Conservation (phyloP, 371 early-diverging fungal genomes). For the Mortierella sp. region DNA sequence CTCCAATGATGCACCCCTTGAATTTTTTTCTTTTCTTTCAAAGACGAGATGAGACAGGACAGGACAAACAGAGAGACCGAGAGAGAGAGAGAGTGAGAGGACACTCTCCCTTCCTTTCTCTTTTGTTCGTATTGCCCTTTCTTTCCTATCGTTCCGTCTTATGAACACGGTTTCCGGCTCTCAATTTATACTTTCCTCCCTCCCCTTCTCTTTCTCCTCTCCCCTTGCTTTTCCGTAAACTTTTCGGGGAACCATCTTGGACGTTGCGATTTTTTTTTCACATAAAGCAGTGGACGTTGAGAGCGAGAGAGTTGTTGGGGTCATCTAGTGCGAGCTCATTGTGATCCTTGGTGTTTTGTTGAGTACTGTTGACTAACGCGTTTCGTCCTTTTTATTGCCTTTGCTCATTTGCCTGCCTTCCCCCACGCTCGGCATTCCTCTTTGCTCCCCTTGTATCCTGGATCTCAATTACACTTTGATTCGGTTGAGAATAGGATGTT, state of each 20-base stretch:
- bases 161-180: slow-evolving; percentile 1
- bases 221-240: neutral
- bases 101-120: neutral
- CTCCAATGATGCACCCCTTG: slow-evolving; percentile 12
- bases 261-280: neutral
- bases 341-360: neutral
- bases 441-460: neutral
- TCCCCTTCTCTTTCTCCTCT: neutral
- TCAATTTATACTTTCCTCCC: neutral
- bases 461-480: neutral
- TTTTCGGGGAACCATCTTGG: neutral
- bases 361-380: neutral
- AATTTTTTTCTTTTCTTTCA: neutral
- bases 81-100: neutral
- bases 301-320: neutral
- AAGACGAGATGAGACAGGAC: neutral
- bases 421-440: neutral
- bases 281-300: slow-evolving; percentile 2
- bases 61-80: neutral
- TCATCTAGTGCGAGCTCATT: neutral
- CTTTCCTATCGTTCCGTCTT: slow-evolving; percentile 6
- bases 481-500: slow-evolving; percentile 28
- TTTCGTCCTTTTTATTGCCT: neutral
- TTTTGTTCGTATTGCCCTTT: slow-evolving; percentile 3
- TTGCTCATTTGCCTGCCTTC: neutral